Evolutionary conservation across 495 filamentous ascomycete species (phyloP).

Genomic region (Pseudoneurospora amorphoporcata): DNA sequence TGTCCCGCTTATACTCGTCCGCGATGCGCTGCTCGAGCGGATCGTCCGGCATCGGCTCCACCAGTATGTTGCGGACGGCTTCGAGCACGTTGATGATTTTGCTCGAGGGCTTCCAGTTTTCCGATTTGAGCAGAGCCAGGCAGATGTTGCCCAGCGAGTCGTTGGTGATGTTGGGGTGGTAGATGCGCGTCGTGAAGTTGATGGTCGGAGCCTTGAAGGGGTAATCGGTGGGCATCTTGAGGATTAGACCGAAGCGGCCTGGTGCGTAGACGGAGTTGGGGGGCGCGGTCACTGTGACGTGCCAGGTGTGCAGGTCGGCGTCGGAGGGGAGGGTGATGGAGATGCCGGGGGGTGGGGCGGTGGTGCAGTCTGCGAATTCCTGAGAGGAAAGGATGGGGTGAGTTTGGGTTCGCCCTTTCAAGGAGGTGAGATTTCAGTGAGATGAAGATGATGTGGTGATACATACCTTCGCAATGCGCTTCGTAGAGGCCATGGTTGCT

Average conservation of each 20-base stretch:
- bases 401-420: not conserved
- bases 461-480: constrained; percentile 52
- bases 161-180: constrained; percentile 96
- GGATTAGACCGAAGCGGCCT: constrained; percentile 66
- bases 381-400: constrained; percentile 19
- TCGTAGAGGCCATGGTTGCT: constrained; percentile 39
- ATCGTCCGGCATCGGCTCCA: constrained; percentile 89
- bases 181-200: constrained; percentile 88
- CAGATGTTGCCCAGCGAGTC: constrained; percentile 87
- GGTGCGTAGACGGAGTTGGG: constrained; percentile 62
- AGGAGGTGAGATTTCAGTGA: not conserved
- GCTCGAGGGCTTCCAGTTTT: constrained; percentile 90
- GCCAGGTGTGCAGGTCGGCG: constrained; percentile 76
- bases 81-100: constrained; percentile 68
- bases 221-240: constrained; percentile 75
- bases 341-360: constrained; percentile 55
- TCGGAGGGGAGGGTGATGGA: constrained; percentile 54
- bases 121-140: constrained; percentile 72
- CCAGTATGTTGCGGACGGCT: constrained; percentile 65
- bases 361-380: constrained; percentile 63
- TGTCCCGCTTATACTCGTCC: constrained; percentile 68
- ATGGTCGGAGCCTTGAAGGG: constrained; percentile 89
- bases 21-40: constrained; percentile 82
- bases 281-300: constrained; percentile 66
- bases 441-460: not conserved